Evolutionary conservation across 805 yeast species (phyloP), one percentile per base, ranked within the genome.

Genomic region (Metschnikowia gelsemii): DNA sequence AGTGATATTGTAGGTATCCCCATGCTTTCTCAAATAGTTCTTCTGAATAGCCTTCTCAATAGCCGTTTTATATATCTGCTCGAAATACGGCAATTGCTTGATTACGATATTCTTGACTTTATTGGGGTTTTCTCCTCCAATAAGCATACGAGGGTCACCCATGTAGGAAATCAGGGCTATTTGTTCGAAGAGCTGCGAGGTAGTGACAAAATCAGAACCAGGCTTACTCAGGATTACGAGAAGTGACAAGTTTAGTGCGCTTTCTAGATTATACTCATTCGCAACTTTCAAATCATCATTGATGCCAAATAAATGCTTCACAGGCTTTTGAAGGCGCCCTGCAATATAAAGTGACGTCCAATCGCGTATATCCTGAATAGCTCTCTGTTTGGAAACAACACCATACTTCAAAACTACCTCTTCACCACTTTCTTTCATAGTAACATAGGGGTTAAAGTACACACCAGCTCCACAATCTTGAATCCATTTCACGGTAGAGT

Each of bases 261-360:
- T 81, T 38, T 80, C 73, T 45, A 93, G 67, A 59, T 93, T 93
- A 47, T 74, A 77, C 55, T 87, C 90, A 55, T 87, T 85, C 42
- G 82, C 77, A 41, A 78, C 71, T 6, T 86, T 72, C 54, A 77
- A 71, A 9, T 17, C 22, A 1, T 82, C 72, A 43, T 82, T 81
- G 1, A 44, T 39, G 53, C 81, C 86, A 48, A 79, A 75, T 28
- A 87, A 60, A 24, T 86, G 73, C 46, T 85, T 83, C 4, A 91
- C 95, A 0, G 99, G 99, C 56, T 93, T 93, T 54, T 93, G 99
- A 43, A 93, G 68, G 47, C 99, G 72, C 1, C 99, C 99, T 2
- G 96, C 95, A 14, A 93, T 57, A 55, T 93, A 93, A 54, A 93
- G 75, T 0, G 89, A 77, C 21, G 79, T 70, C 99, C 99, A 93